Base-by-base conservation (phyloP, 1,139 yeast species). In the Yamadazyma dushanensis region DNA sequence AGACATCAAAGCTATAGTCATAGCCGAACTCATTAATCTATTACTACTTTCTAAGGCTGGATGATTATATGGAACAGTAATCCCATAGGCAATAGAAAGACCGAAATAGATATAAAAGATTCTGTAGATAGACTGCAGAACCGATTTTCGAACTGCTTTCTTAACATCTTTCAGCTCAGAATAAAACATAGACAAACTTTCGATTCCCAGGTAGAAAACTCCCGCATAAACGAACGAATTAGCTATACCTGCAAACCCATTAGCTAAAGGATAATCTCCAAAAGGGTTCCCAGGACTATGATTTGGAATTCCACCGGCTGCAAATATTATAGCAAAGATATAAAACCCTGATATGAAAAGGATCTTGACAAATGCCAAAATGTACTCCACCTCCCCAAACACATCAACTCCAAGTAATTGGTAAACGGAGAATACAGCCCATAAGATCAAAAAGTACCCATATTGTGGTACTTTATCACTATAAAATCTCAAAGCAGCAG, bases 191-290 rank as follows among this genome's bases (percentile, higher is more conserved):
- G 83, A 76, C 34, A 80, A 71, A 11, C 78, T 66, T 53, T 81
- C 87, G 4, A 81, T 71, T 27, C 87, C 87, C 44, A 84, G 83
- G 47, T 73, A 78, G 5, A 84, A 81, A 51, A 78, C 80, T 13
- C 83, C 70, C 2, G 87, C 83, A 22, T 82, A 74, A 8, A 60
- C 69, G 38, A 66, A 67, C 7, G 64, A 56, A 14, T 52, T 54
- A 24, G 66, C 65, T 43, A 66, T 65, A 0, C 73, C 73, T 35
- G 56, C 50, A 45, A 67, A 61, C 1, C 72, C 72, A 41, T 59
- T 43, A 15, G 66, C 71, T 43, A 65, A 53, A 5, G 73, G 73
- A 11, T 66, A 65, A 31, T 66, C 70, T 4, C 62, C 59, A 33
- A 51, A 51, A 3, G 70, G 71, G 41, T 67, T 64, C 3, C 73